A percentile compares a stretch with the other conserved stretches of the same genome.
These are phyloP conservation scores for Amorphotheca resinae DNA, from an alignment of 495 filamentous ascomycete genomes.

Conservation along the genomic window DNA sequence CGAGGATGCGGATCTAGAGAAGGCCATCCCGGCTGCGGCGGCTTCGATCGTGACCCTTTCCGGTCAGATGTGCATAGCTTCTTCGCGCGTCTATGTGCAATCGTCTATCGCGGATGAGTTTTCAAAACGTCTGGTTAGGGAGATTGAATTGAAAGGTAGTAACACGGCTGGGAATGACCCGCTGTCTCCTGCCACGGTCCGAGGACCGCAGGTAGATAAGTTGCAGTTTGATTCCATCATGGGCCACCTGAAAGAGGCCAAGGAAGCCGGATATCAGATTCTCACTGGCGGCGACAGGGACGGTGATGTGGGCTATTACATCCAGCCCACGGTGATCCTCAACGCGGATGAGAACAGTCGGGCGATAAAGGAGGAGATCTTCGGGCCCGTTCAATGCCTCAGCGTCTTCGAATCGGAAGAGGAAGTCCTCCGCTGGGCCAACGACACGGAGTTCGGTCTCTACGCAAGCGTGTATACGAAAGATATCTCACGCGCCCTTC, in stretches of 20 bases:
- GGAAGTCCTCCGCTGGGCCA: conserved; percentile 65
- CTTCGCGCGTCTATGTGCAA: conserved; percentile 31
- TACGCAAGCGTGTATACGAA: conserved; percentile 76
- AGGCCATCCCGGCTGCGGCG: conserved; percentile 91
- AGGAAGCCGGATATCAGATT: conserved; percentile 43
- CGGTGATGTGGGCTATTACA: not conserved
- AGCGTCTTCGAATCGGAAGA: conserved; percentile 45
- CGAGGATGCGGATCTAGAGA: conserved; percentile 86
- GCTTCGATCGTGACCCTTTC: conserved; percentile 97
- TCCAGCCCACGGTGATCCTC: conserved; percentile 10
- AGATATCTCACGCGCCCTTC: conserved; percentile 60
- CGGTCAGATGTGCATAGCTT: conserved; percentile 94
- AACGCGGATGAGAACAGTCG: conserved; percentile 6
- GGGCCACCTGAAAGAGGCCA: conserved; percentile 48
- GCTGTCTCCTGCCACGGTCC: conserved; percentile 74
- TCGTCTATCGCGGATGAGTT: conserved; percentile 9
- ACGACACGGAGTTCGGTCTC: conserved; percentile 70
- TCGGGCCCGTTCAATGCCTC: conserved; percentile 41
- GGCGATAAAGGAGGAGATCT: conserved; percentile 47
- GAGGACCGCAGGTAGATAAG: conserved; percentile 63
- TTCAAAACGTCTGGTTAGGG: not conserved
- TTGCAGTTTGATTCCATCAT: conserved; percentile 47
- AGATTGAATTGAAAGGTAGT: not conserved
- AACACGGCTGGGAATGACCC: conserved; percentile 51
- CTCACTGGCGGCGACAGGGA: conserved; percentile 3